These are phyloP conservation scores for Rubia occidens DNA, from an alignment of 305 asterid species.

Conservation along the genomic window DNA sequence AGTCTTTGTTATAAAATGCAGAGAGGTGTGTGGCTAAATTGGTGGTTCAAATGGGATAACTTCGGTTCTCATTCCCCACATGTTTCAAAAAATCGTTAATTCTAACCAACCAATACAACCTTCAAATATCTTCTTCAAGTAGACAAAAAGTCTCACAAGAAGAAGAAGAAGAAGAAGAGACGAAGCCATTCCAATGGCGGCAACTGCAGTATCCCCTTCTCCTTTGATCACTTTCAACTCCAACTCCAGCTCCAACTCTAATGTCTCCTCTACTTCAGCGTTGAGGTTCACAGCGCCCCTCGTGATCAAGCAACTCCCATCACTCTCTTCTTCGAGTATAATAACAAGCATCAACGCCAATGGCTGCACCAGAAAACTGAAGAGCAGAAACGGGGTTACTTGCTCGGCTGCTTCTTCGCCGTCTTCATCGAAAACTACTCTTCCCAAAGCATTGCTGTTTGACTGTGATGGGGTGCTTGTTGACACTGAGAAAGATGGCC, in stretches of 20 bases:
- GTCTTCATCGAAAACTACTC: constrained; percentile 18
- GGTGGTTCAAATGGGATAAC: constrained; percentile 4
- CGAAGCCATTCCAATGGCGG: constrained; percentile 42
- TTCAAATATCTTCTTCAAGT: neutral
- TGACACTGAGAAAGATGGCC: constrained; percentile 97
- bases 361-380: constrained; percentile 6
- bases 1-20: neutral
- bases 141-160: neutral
- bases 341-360: constrained; percentile 13
- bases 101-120: constrained; percentile 10
- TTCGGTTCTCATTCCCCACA: neutral
- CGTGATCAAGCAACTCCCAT: constrained; percentile 27
- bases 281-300: constrained; percentile 17
- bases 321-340: constrained; percentile 19
- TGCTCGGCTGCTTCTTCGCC: constrained; percentile 49
- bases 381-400: constrained; percentile 29
- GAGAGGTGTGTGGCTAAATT: neutral
- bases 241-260: no score
- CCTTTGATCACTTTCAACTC: constrained; percentile 27
- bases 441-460: constrained; percentile 75
- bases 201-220: constrained; percentile 40
- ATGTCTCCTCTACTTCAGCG: constrained; percentile 10
- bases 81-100: constrained; percentile 1
- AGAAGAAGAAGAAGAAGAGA: neutral
- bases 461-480: constrained; percentile 97